phyloP scores from a whole-genome alignment of 2,329 filamentous ascomycete genomes.

The Neoascochyta sp. region DNA sequence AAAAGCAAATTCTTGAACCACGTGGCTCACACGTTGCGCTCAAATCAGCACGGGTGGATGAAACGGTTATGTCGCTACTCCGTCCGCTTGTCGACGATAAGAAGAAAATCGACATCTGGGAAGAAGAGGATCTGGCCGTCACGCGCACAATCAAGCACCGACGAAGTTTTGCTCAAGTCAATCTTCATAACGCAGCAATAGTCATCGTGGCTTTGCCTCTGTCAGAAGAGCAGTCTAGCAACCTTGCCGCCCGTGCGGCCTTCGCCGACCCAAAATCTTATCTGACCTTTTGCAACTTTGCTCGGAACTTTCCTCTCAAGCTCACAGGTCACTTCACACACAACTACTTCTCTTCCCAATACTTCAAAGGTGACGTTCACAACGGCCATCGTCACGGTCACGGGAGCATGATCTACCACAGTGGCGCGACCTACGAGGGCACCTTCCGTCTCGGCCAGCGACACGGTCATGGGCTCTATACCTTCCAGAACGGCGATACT shows the following conservation, averaged over 20 bases:
- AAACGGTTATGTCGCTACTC: conserved; percentile 29
- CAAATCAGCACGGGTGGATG: conserved; percentile 34
- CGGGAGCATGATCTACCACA: conserved; percentile 52
- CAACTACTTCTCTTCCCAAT: conserved; percentile 54
- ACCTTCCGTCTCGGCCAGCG: conserved; percentile 52
- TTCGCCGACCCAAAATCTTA: conserved; percentile 41
- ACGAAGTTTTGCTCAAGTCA: conserved; percentile 32
- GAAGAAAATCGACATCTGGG: conserved; percentile 49
- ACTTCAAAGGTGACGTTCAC: conserved; percentile 52
- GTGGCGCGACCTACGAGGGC: conserved; percentile 55
- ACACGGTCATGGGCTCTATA: conserved; percentile 56
- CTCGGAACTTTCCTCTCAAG: conserved; percentile 44
- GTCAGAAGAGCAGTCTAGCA: conserved; percentile 25
- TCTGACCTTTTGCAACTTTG: conserved; percentile 41
- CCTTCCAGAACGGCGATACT: conserved; percentile 63
- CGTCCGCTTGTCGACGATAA: conserved; percentile 29
- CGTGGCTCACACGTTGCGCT: conserved; percentile 32
- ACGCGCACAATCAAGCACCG: conserved; percentile 28
- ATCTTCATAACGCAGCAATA: conserved; percentile 32
- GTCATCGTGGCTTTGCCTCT: conserved; percentile 30
- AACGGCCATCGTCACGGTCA: conserved; percentile 51
- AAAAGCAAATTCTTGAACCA: conserved; percentile 32
- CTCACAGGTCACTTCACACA: conserved; percentile 47
- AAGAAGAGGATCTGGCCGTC: conserved; percentile 41
- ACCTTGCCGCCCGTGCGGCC: conserved; percentile 30